These are phyloP conservation scores for Thyridium curvatum DNA, from an alignment of 2,329 filamentous ascomycete genomes.

Conservation along the genomic window DNA sequence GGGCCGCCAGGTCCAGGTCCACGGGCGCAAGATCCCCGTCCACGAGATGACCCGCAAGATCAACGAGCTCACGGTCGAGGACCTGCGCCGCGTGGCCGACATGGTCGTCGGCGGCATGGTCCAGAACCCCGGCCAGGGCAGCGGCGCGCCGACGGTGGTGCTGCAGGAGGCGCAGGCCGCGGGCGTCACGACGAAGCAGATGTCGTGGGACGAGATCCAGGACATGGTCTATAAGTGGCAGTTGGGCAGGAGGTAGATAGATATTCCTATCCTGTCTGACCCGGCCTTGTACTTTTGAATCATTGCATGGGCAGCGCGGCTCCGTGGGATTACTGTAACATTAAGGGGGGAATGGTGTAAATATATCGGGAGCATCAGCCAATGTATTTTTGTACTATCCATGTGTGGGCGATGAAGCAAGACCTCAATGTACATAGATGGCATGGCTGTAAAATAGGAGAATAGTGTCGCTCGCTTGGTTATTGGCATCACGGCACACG, in stretches of 20 bases:
- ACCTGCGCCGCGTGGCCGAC: slow-evolving; percentile 75
- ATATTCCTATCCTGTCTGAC: neutral
- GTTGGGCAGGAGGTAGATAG: slow-evolving; percentile 52
- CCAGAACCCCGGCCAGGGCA: slow-evolving; percentile 68
- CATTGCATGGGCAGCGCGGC: no score
- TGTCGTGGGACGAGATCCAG: slow-evolving; percentile 87
- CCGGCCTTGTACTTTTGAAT: no score
- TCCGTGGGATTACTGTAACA: no score
- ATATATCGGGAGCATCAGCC: no score
- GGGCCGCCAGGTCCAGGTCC: slow-evolving; percentile 92
- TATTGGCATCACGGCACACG: no score
- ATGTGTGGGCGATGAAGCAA: no score
- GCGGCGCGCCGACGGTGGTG: slow-evolving; percentile 87
- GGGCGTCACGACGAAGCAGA: slow-evolving; percentile 58
- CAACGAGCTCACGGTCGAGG: slow-evolving; percentile 70
- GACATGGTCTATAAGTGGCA: slow-evolving; percentile 79
- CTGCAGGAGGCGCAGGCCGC: slow-evolving; percentile 82
- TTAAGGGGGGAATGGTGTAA: no score
- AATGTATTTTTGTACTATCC: no score
- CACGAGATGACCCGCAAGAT: slow-evolving; percentile 90
- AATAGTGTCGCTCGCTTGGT: no score
- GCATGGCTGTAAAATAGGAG: no score
- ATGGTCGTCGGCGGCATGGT: slow-evolving; percentile 73
- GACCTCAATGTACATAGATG: no score
- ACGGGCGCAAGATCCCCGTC: slow-evolving; percentile 85